Percentiles rank a stretch among this genome's conserved stretches.
phyloP scores from a whole-genome alignment of 352 stramenopile genomes.

The Phytophthora citricola region DNA sequence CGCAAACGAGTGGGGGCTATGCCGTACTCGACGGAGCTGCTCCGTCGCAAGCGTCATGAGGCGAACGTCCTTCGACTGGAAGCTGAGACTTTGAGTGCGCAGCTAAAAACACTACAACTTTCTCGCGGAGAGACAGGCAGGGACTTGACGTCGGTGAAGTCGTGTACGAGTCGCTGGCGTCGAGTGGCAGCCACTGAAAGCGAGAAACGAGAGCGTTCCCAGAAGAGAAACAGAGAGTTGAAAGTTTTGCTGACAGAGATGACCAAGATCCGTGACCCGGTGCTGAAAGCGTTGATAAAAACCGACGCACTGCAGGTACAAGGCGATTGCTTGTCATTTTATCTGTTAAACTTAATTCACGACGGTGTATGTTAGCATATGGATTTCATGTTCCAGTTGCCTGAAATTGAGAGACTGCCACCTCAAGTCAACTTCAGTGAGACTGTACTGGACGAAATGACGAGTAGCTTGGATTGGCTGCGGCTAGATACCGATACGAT shows the following conservation, averaged over 20 bases:
- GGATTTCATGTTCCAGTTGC: conserved; percentile 18
- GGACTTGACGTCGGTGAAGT: not conserved
- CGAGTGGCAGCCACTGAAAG: not conserved
- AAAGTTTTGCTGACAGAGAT: conserved; percentile 13
- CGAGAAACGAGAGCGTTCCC: conserved; percentile 3
- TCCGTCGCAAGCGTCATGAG: conserved; percentile 1
- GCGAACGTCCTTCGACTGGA: not conserved
- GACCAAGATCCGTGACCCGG: not conserved
- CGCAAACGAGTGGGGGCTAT: not conserved
- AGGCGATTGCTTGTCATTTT: not conserved
- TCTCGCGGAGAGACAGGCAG: not conserved
- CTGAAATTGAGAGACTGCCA: conserved; percentile 1
- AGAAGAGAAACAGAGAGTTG: conserved; percentile 27
- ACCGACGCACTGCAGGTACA: conserved; percentile 5
- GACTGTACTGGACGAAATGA: conserved; percentile 9
- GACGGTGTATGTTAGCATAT: conserved; percentile 1
- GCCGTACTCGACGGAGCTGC: not conserved
- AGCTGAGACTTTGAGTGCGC: not conserved
- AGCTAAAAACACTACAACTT: not conserved
- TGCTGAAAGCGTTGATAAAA: conserved; percentile 11
- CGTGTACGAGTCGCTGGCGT: not conserved
- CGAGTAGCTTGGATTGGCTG: conserved; percentile 9
- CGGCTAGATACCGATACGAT: conserved; percentile 12
- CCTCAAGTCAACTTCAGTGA: conserved; percentile 6
- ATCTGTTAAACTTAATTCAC: not conserved